Base-by-base conservation (phyloP, 352 stramenopile species). In the Pythium insidiosum region DNA sequence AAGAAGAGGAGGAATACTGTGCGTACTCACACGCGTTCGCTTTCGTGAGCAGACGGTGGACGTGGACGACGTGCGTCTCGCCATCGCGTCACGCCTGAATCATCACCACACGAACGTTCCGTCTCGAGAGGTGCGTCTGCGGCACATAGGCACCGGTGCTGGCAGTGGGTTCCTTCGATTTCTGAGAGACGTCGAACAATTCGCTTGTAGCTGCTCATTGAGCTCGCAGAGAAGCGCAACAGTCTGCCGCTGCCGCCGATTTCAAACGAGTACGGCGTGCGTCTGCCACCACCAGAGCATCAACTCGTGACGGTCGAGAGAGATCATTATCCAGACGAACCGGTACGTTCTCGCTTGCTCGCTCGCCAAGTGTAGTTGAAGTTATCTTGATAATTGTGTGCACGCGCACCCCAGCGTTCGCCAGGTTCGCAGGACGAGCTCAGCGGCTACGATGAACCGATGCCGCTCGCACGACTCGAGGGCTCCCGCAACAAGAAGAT, bases 161-260 rank as follows among this genome's bases (percentile, higher is more conserved):
- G 9, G 9, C 26, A 9, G 4, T 53, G 35, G 20, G 45, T 38
- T 53, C 15, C 18, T 35, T 31, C n/a, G 15, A 24, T 28, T 9
- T 18, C 22, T 23, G 16, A 36, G 1, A 36, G 6, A 16, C 24
- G 9, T 31, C 11, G 21, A 23, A 13, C 1, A 3, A 23, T 20
- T n/a, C 34, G 19, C 24, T 13, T 21, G 11, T 41, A 92, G 78
- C 41, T 93, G 25, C 86, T 85, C 62, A 89, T 93, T 76, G 81
- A 93, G 55, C 47, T 93, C 30, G 81, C 81, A 2, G 73, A 93
- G 23, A 90, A 91, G 56, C 72, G 78, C 44, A 93, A 93, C 49
- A 66, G 61, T 29, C 67, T 93, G 20, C 75, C 78, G 9, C 50
- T 93, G 6, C 81, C 81, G 25, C 61, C 61, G 6, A 89, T 93